These are phyloP conservation scores for Aspergillus unguis DNA, from an alignment of 2,329 filamentous ascomycete species.

Conservation along the genomic window DNA sequence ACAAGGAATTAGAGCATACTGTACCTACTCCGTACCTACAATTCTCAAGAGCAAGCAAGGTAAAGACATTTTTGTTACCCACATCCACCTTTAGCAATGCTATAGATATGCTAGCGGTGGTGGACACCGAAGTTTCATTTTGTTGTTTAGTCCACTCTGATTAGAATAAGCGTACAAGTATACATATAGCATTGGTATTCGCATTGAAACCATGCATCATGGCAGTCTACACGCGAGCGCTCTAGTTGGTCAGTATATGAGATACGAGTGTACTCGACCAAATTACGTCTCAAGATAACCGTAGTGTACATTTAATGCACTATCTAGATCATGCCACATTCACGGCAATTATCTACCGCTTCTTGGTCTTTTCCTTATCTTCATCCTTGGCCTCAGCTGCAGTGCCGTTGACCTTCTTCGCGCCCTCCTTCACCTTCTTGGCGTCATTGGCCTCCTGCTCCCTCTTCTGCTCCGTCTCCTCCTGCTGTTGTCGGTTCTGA, in stretches of 20 bases:
- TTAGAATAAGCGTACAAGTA: too few species aligned
- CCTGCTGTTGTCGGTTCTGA: constrained; percentile 94
- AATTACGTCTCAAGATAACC: background rate
- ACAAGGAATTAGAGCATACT: background rate
- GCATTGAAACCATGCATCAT: too few species aligned
- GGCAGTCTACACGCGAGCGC: too few species aligned
- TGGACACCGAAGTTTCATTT: too few species aligned
- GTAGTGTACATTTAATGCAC: constrained; percentile 28
- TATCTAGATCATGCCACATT: constrained; percentile 30
- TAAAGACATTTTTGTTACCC: too few species aligned
- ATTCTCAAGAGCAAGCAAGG: background rate
- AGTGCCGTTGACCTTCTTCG: constrained; percentile 50
- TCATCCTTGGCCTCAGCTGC: constrained; percentile 56
- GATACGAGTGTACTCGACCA: too few species aligned
- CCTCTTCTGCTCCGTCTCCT: constrained; percentile 84
- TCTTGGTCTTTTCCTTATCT: constrained; percentile 58
- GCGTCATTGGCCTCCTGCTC: constrained; percentile 64
- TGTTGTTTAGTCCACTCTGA: too few species aligned
- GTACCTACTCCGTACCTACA: too few species aligned
- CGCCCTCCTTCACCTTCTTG: constrained; percentile 60
- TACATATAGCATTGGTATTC: too few species aligned
- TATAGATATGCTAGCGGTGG: too few species aligned
- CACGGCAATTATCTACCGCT: constrained; percentile 42
- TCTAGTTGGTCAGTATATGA: too few species aligned
- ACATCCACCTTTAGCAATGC: too few species aligned